A percentile compares a stretch with the other conserved stretches of the same genome.
Evolutionary conservation across 2,329 filamentous ascomycete species (phyloP).

Genomic region (Alternaria sp.): DNA sequence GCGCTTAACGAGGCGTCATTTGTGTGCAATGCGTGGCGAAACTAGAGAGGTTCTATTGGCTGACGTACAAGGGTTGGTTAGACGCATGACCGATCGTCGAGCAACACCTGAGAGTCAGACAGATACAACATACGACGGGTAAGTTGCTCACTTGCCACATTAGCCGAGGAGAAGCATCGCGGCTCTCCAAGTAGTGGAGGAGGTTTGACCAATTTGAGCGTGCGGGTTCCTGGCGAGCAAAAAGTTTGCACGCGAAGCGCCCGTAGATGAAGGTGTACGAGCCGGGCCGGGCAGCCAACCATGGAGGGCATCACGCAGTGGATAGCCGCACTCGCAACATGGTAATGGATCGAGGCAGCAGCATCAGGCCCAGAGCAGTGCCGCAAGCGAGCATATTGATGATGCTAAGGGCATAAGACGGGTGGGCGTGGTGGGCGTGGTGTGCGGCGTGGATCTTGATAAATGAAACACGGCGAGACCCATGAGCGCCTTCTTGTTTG

Average conservation of each 20-base stretch:
- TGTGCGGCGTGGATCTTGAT: constrained; percentile 29
- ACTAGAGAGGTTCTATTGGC: constrained; percentile 21
- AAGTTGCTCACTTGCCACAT: constrained; percentile 23
- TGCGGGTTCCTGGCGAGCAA: constrained; percentile 21
- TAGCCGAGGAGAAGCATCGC: constrained; percentile 28
- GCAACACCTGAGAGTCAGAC: constrained; percentile 11
- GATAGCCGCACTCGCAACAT: constrained; percentile 9
- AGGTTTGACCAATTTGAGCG: constrained; percentile 8
- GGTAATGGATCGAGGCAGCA: constrained; percentile 5
- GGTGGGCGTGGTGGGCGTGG: constrained; percentile 12
- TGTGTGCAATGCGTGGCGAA: constrained; percentile 22
- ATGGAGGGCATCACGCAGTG: constrained; percentile 14
- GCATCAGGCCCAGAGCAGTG: constrained; percentile 2
- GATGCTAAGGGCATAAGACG: constrained; percentile 15
- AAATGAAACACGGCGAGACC: constrained; percentile 36
- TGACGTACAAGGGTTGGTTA: constrained; percentile 41
- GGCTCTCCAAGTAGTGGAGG: constrained; percentile 20
- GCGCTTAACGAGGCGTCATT: constrained; percentile 25
- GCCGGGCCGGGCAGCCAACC: constrained; percentile 35
- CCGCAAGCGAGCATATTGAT: constrained; percentile 11
- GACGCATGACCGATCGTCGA: constrained; percentile 30
- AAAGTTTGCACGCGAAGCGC: constrained; percentile 19
- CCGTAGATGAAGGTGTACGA: constrained; percentile 17
- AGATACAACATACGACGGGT: constrained; percentile 22
- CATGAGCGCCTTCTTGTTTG: constrained; percentile 36